Evolutionary conservation across 148 eudicot genomes (phyloP).

Genomic region (Vaccinium macrocarpon): DNA sequence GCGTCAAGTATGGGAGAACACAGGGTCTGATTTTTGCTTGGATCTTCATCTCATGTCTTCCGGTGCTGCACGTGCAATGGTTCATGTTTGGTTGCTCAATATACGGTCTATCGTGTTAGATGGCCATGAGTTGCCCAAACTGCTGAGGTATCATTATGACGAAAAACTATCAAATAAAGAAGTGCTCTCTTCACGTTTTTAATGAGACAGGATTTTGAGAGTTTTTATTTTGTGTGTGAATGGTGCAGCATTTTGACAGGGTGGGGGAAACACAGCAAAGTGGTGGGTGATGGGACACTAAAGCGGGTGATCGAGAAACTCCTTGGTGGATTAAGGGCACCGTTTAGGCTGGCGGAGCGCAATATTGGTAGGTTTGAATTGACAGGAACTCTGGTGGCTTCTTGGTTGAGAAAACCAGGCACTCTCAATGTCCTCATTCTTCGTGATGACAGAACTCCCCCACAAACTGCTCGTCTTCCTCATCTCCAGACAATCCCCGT

Average conservation of each 20-base stretch:
- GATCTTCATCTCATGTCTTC: conserved; percentile 71
- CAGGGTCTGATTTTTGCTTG: conserved; percentile 74
- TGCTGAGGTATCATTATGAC: conserved; percentile 3
- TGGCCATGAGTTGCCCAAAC: conserved; percentile 47
- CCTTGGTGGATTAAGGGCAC: conserved; percentile 68
- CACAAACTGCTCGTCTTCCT: background rate
- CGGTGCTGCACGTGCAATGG: conserved; percentile 89
- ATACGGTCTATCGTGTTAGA: conserved; percentile 57
- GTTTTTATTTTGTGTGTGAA: background rate
- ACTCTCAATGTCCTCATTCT: conserved; percentile 65
- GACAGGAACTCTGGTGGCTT: conserved; percentile 65
- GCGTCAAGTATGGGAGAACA: conserved; percentile 81
- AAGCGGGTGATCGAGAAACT: conserved; percentile 73
- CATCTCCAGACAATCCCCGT: background rate
- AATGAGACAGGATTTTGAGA: background rate
- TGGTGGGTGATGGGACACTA: conserved; percentile 76
- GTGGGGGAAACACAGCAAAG: conserved; percentile 99
- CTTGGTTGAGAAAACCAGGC: conserved; percentile 82
- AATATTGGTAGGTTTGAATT: conserved; percentile 85
- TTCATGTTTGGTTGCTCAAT: conserved; percentile 85
- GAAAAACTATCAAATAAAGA: background rate
- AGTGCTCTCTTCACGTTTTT: background rate
- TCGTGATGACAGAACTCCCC: conserved; percentile 39
- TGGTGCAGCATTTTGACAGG: conserved; percentile 83
- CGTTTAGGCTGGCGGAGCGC: conserved; percentile 65